Conservation (phyloP, 1,139 yeast species). For the Taphrina deformans region DNA sequence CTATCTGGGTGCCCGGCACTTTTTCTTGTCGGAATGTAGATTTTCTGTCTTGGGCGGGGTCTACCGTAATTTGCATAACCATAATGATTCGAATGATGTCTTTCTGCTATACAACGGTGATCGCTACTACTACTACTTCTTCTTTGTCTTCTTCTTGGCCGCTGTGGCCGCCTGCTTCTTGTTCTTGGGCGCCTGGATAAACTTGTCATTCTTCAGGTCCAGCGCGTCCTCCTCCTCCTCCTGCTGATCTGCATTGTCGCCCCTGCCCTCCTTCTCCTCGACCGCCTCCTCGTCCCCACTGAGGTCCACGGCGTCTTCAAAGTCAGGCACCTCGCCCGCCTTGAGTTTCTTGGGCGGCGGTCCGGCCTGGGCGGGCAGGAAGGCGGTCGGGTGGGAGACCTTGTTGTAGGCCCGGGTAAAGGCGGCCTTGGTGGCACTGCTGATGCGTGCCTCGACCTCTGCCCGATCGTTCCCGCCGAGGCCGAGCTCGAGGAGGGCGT, state of each 20-base stretch:
- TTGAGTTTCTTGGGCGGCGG: slow-evolving; percentile 46
- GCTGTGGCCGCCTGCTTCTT: slow-evolving; percentile 45
- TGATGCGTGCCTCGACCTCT: slow-evolving; percentile 58
- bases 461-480: slow-evolving; percentile 51
- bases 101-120: too few species aligned
- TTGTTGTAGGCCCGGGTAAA: slow-evolving; percentile 81
- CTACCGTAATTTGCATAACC: not conserved
- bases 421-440: slow-evolving; percentile 74
- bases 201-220: slow-evolving; percentile 41
- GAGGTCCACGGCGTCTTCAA: slow-evolving; percentile 56
- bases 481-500: slow-evolving; percentile 74
- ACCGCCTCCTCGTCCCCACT: slow-evolving; percentile 47
- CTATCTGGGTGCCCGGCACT: too few species aligned
- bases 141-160: slow-evolving; percentile 38
- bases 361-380: slow-evolving; percentile 61
- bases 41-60: not conserved
- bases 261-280: slow-evolving; percentile 64
- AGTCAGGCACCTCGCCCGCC: slow-evolving; percentile 52
- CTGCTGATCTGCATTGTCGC: slow-evolving; percentile 45
- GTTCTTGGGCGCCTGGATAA: slow-evolving; percentile 52
- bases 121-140: slow-evolving; percentile 8
- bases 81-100: too few species aligned
- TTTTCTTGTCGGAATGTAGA: too few species aligned
- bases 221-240: slow-evolving; percentile 41
- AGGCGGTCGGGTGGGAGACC: slow-evolving; percentile 78